Base-by-base conservation (phyloP, 169 alveolate species). In the Eimeria zaria region DNA sequence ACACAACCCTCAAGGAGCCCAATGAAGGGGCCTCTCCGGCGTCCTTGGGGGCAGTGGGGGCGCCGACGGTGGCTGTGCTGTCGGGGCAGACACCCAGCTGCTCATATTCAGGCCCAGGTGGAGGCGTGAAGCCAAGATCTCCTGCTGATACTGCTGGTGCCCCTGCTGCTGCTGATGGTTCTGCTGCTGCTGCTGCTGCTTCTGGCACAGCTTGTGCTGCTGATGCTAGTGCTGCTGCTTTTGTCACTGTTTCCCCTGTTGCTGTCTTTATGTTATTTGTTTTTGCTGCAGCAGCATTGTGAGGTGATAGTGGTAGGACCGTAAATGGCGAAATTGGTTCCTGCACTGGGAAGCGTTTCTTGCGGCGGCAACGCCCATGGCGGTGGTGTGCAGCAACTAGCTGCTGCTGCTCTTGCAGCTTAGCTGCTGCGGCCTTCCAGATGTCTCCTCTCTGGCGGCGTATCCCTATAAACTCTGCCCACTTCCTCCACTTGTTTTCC, bases 381-480 rank as follows among this genome's bases (percentile, higher is more conserved):
- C 20, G 36, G 69, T 67, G 51, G n/a, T 3, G 71, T 14, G 64
- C 44, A 14, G 55, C 46, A 18, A 0, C 30, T 12, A 39, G 64
- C 90, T 48, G 58, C 53, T 27, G 73, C 46, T 51, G 73, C 27
- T 51, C 74, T 46, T 55, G 90, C 74, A 81, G 73, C 30, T 46
- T 51, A n/a, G 74, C 69, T 24, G 90, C 90, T 46, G 90, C 90
- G 53, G 53, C 8, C 90, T 81, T 55, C 90, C 90, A 81, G 36
- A 81, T 81, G 51, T 81, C 41, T 8, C 73, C 90, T n/a, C 90
- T 71, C 39, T 30, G 48, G 69, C 90, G 48, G 11, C 46, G 39
- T 51, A 81, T 7, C 73, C 73, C 90, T n/a, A 55, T n/a, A 8
- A 81, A 24, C 48, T 48, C 24, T 30, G 24, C 60, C 73, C 90